Evolutionary conservation across 768 basidiomycete species (phyloP).

Genomic region (Tylopilus cervinicoccineus): DNA sequence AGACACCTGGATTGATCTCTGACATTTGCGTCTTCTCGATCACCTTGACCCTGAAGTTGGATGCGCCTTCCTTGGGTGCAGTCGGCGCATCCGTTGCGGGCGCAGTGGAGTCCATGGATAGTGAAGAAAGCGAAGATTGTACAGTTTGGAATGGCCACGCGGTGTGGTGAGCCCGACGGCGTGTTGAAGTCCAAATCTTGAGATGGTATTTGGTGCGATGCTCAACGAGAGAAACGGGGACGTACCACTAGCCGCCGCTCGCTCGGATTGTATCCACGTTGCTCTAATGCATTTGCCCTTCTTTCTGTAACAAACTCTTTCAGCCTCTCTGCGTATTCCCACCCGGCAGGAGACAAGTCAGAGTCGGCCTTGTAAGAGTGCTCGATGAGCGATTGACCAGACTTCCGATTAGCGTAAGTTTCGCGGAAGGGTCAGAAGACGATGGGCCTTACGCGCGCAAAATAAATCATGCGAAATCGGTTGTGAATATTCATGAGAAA

Average conservation of each 20-base stretch:
- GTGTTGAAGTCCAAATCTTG: conserved; percentile 96
- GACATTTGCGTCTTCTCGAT: conserved; percentile 95
- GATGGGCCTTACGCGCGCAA: conserved; percentile 70
- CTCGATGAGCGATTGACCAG: conserved; percentile 97
- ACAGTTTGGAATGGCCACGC: conserved; percentile 86
- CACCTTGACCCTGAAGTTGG: conserved; percentile 63
- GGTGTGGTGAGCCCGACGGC: conserved; percentile 89
- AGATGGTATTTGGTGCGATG: neutral
- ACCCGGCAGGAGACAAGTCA: conserved; percentile 90
- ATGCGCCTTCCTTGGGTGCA: conserved; percentile 4
- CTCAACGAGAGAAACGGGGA: conserved; percentile 3
- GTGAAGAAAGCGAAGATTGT: conserved; percentile 10
- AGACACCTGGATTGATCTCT: conserved; percentile 96
- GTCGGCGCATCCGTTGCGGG: neutral
- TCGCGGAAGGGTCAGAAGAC: neutral
- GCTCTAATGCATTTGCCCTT: conserved; percentile 70
- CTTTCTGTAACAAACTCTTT: conserved; percentile 89
- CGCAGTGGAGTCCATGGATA: conserved; percentile 4
- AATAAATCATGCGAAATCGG: conserved; percentile 88
- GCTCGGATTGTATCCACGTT: conserved; percentile 58
- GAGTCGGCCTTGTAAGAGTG: conserved; percentile 99
- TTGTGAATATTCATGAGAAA: conserved; percentile 99
- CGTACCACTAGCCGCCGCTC: conserved; percentile 66
- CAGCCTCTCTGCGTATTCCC: conserved; percentile 89
- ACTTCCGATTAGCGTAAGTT: conserved; percentile 43